Percentiles rank a stretch among this genome's conserved stretches.
These are phyloP conservation scores for Physocladia obscura DNA, from an alignment of 192 early-diverging fungal species.

Conservation along the genomic window DNA sequence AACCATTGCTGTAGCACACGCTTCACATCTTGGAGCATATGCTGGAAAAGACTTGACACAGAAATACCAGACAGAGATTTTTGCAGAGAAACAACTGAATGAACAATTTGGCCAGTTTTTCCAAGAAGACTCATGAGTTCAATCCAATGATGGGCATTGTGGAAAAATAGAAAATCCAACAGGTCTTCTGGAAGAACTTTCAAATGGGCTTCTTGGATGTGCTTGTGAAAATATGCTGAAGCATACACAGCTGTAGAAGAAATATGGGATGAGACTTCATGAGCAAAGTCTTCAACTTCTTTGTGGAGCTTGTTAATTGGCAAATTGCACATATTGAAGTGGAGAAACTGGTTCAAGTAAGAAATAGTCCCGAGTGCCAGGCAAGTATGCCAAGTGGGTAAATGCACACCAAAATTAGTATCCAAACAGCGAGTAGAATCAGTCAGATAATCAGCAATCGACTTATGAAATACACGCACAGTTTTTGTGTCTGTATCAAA, in stretches of 20 bases:
- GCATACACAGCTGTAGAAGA: background rate
- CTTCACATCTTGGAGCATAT: background rate
- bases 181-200: background rate
- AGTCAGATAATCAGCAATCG: background rate
- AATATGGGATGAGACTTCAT: background rate
- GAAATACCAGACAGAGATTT: no score
- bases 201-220: no score
- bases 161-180: background rate
- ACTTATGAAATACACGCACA: slow-evolving; percentile 16
- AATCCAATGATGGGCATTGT: background rate
- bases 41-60: no score
- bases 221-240: background rate
- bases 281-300: background rate
- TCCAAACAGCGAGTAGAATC: background rate
- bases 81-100: no score
- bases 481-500: background rate
- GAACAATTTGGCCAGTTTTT: no score
- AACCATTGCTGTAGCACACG: background rate
- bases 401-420: background rate
- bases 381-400: background rate
- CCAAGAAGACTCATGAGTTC: background rate
- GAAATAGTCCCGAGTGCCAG: background rate
- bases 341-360: background rate
- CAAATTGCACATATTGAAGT: background rate
- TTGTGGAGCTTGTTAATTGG: background rate